These are phyloP conservation scores for Xanthoconium purpureum DNA, from an alignment of 768 basidiomycete genomes.

Conservation along the genomic window DNA sequence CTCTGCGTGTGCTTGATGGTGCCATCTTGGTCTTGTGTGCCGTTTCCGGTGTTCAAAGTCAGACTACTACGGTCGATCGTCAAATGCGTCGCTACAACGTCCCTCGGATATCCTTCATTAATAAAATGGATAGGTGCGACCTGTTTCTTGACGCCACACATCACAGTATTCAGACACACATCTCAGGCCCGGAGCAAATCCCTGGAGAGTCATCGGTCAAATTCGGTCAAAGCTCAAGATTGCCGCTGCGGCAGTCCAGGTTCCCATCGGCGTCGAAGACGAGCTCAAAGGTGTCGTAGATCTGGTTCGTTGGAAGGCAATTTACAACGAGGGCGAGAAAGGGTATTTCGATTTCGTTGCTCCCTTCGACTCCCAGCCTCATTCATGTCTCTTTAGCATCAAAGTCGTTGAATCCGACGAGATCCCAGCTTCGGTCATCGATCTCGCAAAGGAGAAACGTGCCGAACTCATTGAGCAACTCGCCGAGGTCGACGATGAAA, in stretches of 20 bases:
- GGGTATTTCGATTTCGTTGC: conserved; percentile 56
- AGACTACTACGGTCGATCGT: conserved; percentile 98
- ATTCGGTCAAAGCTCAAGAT: conserved; percentile 90
- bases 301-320: conserved; percentile 88
- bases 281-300: conserved; percentile 91
- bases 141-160: neutral
- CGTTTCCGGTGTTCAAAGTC: conserved; percentile 94
- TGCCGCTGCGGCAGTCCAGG: conserved; percentile 90
- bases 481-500: conserved; percentile 92
- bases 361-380: neutral
- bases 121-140: conserved; percentile 92
- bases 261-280: conserved; percentile 90
- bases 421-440: conserved; percentile 74
- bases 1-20: conserved; percentile 92
- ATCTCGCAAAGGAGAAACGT: conserved; percentile 80
- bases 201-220: conserved; percentile 91
- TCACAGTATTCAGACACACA: neutral
- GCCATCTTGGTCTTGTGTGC: conserved; percentile 96
- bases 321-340: conserved; percentile 93
- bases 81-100: conserved; percentile 98
- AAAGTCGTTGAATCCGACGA: conserved; percentile 80
- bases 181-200: conserved; percentile 89
- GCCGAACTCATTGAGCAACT: conserved; percentile 90
- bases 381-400: conserved; percentile 43
- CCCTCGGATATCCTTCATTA: conserved; percentile 93